Evolutionary conservation across 2,329 filamentous ascomycete genomes (phyloP), one percentile per base, ranked within the genome.

Genomic region (Colletotrichum paranaense): DNA sequence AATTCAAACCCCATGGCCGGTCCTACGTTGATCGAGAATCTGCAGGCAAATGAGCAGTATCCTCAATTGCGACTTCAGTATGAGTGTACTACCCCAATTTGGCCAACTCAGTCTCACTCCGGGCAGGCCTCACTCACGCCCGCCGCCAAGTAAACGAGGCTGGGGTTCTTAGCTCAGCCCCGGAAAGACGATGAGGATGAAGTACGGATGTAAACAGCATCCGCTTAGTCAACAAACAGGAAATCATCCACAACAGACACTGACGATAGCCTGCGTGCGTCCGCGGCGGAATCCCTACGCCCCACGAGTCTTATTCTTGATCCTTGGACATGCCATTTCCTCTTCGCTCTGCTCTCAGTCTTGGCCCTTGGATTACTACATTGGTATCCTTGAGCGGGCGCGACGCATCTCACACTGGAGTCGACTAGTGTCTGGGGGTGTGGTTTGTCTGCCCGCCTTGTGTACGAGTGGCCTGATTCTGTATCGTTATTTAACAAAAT

Each of bases 381-480:
- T 30, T 22, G 19, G 32, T 57, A 30, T n/a, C 56, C 57, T 42
- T 16, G 52, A 52, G 68, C 68, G 57, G 63, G 56, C 35, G 42
- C 46, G 32, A 49, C 56, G 46, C 57, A 67, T 42, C 32, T 24
- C 63, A 30, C 32, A 57, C 49, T 26, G 57, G 35, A 55, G 49
- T 46, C 26, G 68, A 35, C 63, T 53, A 59, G 67, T 70, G 55
- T 59, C 16, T 55, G 62, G 35, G 53, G 53, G 19, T 24, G 32
- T 59, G 60, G 28, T 42, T 42, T 59, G 58, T 22, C 60, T 46
- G 46, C 46, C 28, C 63, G 24, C 35, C 68, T 42, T 59, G 35
- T 14, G 56, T 35, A n/a, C 30, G 63, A 26, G 57, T 67, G 68
- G 68, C 46, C 68, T 71, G 62, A 67, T 67, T 67, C 11, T 28